These are phyloP conservation scores for Bolboschoenus planiculmis DNA, from an alignment of 176 grass and related monocot species.

Conservation along the genomic window DNA sequence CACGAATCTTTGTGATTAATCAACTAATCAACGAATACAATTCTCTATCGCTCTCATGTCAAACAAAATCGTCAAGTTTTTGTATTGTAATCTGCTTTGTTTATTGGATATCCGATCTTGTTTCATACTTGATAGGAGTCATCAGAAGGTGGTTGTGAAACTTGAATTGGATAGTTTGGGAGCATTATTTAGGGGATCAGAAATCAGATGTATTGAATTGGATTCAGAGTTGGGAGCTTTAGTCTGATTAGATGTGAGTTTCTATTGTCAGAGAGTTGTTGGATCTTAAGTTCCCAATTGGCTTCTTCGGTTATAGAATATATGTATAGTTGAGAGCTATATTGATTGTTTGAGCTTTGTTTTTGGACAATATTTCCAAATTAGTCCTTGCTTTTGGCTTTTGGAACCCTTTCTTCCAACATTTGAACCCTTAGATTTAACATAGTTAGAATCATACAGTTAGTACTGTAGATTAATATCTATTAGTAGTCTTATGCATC, in stretches of 20 bases:
- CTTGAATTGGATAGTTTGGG: neutral
- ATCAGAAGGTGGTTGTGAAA: neutral
- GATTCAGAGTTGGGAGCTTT: constrained; percentile 5
- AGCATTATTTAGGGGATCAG: constrained; percentile 4
- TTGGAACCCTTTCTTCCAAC: neutral
- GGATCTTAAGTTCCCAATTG: constrained; percentile 1
- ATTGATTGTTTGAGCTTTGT: constrained; percentile 8
- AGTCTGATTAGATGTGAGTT: constrained; percentile 14
- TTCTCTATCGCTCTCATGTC: neutral
- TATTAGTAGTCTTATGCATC: neutral
- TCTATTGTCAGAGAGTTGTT: neutral
- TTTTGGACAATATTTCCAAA: constrained; percentile 2
- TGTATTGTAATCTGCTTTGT: neutral
- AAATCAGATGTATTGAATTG: constrained; percentile 8
- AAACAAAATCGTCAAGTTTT: neutral
- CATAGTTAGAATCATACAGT: neutral
- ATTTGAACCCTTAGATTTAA: neutral
- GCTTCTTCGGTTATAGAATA: neutral
- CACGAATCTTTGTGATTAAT: neutral
- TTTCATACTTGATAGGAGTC: neutral
- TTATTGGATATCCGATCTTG: constrained; percentile 7
- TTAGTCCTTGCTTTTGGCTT: neutral
- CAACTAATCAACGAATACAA: neutral
- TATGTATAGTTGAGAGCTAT: neutral
- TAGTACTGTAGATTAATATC: neutral